Evolutionary conservation across 2,329 filamentous ascomycete species (phyloP).

Genomic region (Penicillium decumbens): DNA sequence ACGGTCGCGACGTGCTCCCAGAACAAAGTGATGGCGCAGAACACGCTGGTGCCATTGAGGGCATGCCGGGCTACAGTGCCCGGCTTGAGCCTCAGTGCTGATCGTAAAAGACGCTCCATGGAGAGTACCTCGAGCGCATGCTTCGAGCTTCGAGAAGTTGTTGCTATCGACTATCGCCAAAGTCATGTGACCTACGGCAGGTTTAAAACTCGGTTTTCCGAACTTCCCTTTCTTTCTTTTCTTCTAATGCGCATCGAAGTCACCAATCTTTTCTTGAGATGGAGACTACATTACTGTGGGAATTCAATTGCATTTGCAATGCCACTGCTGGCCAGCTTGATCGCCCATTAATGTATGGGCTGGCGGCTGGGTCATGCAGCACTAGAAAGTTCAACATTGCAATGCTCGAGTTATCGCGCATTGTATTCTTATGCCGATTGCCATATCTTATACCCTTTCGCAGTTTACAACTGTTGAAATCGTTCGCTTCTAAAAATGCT

Average conservation of each 20-base stretch:
- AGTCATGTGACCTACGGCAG: conserved; percentile 8
- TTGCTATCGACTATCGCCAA: conserved; percentile 4
- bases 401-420: background rate
- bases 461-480: conserved; percentile 7
- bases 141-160: conserved; percentile 4
- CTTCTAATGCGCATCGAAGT: background rate
- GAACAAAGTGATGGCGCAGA: conserved; percentile 36
- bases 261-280: background rate
- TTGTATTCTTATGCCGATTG: background rate
- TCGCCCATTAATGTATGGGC: conserved; percentile 18
- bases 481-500: conserved; percentile 49
- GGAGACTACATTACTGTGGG: background rate
- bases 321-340: conserved; percentile 1
- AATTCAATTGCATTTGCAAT: background rate
- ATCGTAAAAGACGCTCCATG: conserved; percentile 32
- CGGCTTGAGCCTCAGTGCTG: conserved; percentile 22
- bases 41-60: conserved; percentile 32
- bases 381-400: background rate
- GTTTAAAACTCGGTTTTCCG: conserved; percentile 19
- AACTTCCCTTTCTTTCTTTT: background rate
- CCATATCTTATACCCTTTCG: background rate
- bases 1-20: conserved; percentile 59
- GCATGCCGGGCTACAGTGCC: conserved; percentile 26
- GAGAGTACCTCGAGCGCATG: conserved; percentile 6
- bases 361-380: background rate